Evolutionary conservation across 208 protist genomes (phyloP).

Genomic region (Porcisia deanei): DNA sequence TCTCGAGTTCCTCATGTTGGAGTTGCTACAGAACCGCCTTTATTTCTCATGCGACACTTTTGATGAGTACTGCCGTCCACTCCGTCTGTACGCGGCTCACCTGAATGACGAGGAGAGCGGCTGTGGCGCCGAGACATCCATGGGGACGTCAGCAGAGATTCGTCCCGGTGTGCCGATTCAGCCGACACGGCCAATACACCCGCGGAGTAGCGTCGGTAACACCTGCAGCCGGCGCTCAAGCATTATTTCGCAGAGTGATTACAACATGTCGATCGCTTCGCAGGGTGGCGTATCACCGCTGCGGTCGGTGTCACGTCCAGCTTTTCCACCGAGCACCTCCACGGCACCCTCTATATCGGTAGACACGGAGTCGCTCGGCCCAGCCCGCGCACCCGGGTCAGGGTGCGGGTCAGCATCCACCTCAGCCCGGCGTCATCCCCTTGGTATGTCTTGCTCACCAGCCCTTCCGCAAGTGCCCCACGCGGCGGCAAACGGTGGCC

Average conservation of each 20-base stretch:
- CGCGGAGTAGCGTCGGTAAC: constrained; percentile 13
- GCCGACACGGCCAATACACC: constrained; percentile 13
- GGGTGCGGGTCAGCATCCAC: constrained; percentile 14
- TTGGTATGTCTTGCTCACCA: constrained; percentile 7
- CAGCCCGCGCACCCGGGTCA: constrained; percentile 17
- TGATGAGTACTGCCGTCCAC: constrained; percentile 43
- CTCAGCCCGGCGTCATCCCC: constrained; percentile 19
- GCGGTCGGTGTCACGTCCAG: constrained; percentile 26
- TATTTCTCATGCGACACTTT: constrained; percentile 67
- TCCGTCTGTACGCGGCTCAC: constrained; percentile 31
- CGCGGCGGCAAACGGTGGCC: background rate
- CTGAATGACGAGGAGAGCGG: constrained; percentile 12
- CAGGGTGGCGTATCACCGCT: constrained; percentile 27
- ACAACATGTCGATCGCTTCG: constrained; percentile 22
- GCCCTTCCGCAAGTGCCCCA: constrained; percentile 4
- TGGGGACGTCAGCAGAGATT: background rate
- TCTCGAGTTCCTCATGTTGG: constrained; percentile 63
- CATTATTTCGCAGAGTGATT: constrained; percentile 30
- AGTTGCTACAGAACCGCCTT: constrained; percentile 54
- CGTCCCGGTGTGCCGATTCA: constrained; percentile 5
- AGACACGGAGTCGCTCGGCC: constrained; percentile 22
- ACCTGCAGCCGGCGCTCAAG: constrained; percentile 32
- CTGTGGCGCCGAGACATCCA: constrained; percentile 6
- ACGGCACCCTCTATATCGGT: constrained; percentile 24
- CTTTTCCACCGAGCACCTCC: constrained; percentile 24